These are phyloP conservation scores for Sugiyamaella paludigena DNA, from an alignment of 1,139 yeast genomes.

Conservation along the genomic window DNA sequence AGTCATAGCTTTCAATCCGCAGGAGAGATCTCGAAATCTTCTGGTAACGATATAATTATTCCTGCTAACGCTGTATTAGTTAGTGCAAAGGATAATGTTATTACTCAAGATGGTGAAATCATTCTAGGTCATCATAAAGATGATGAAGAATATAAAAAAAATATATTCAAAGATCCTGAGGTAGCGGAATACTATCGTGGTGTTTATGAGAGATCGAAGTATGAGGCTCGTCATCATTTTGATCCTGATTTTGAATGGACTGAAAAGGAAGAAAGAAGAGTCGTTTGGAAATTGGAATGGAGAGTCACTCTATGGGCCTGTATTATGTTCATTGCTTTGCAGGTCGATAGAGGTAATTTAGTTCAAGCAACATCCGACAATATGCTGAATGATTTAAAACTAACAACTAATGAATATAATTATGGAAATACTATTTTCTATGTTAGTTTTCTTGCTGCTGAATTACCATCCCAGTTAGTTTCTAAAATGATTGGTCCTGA, in stretches of 20 bases:
- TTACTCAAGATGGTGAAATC: conserved; percentile 17
- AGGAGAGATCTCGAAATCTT: not conserved
- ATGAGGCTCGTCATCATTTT: conserved; percentile 46
- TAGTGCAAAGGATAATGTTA: conserved; percentile 14
- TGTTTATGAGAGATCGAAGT: conserved; percentile 44
- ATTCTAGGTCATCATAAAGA: conserved; percentile 2
- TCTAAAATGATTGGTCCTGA: conserved; percentile 54
- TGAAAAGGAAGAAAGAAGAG: conserved; percentile 43
- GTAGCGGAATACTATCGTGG: conserved; percentile 44
- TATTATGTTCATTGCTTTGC: conserved; percentile 48
- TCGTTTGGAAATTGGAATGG: conserved; percentile 47
- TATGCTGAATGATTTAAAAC: conserved; percentile 44
- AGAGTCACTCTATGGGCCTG: conserved; percentile 48
- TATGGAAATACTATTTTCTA: conserved; percentile 46
- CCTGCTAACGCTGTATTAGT: conserved; percentile 10
- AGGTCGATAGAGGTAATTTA: conserved; percentile 53
- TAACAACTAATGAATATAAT: conserved; percentile 51
- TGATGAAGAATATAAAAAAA: conserved; percentile 10
- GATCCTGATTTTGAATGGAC: conserved; percentile 52
- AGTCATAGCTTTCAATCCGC: conserved; percentile 2
- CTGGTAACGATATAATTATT: not conserved
- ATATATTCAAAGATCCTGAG: conserved; percentile 40
- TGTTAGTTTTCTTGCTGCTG: conserved; percentile 47
- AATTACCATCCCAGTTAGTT: conserved; percentile 53
- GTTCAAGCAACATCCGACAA: conserved; percentile 52